Conservation (phyloP, 805 yeast genomes). For the Saturnispora kantuleensis region DNA sequence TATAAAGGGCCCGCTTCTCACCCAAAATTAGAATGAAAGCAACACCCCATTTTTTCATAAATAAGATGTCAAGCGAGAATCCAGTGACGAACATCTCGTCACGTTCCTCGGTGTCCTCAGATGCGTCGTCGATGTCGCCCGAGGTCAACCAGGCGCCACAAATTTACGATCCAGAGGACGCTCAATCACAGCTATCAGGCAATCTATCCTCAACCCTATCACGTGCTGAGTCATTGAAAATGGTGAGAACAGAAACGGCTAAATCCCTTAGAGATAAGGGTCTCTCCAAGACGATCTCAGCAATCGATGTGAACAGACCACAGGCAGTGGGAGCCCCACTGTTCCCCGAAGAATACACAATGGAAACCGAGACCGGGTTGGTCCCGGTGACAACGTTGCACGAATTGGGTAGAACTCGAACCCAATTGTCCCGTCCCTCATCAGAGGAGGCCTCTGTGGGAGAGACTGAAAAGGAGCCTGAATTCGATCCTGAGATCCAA, state of each 20-base stretch:
- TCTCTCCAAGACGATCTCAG: slow-evolving; percentile 41
- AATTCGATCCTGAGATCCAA: slow-evolving; percentile 57
- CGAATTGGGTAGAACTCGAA: slow-evolving; percentile 45
- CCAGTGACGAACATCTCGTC: slow-evolving; percentile 1
- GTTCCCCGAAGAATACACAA: slow-evolving; percentile 85
- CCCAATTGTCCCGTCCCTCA: slow-evolving; percentile 20
- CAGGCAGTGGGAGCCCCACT: slow-evolving; percentile 48
- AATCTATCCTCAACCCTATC: slow-evolving; percentile 22
- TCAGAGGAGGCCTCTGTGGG: slow-evolving; percentile 11
- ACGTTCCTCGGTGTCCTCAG: slow-evolving; percentile 8
- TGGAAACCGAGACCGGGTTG: slow-evolving; percentile 82
- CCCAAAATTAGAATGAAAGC: too few relatives aligned
- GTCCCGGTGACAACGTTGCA: slow-evolving; percentile 72
- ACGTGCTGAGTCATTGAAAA: slow-evolving; percentile 28
- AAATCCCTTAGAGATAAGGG: slow-evolving; percentile 60
- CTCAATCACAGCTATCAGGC: slow-evolving; percentile 34
- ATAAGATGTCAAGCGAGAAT: neutral
- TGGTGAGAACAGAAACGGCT: slow-evolving; percentile 61
- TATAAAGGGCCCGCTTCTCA: too few relatives aligned
- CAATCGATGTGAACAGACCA: slow-evolving; percentile 50
- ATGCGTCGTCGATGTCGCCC: neutral
- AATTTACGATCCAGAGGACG: slow-evolving; percentile 39
- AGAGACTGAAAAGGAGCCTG: slow-evolving; percentile 13
- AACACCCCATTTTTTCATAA: neutral
- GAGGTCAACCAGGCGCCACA: slow-evolving; percentile 21